Base-by-base conservation (phyloP, 2,329 filamentous ascomycete species). In the Colletotrichum australisinense region DNA sequence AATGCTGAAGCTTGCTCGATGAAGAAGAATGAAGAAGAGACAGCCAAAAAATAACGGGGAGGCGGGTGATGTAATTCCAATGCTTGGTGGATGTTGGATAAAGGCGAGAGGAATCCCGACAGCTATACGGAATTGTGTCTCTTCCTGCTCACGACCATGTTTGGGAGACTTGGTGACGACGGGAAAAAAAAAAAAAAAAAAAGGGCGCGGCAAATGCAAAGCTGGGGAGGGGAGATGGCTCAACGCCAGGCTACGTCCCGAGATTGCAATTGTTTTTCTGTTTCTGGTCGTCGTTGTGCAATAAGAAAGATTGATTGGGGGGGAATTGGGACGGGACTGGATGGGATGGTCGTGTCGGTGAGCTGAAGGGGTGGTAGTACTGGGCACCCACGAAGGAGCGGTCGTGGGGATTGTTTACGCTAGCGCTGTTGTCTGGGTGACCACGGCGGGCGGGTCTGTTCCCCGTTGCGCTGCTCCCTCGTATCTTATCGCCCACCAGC, bases 381-480 rank as follows among this genome's bases (percentile, higher is more conserved):
- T 67, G 56, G 64, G 32, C 53, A 55, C 32, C 32, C 32, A 32
- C 35, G 26, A 58, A 46, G 58, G 64, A 63, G 62, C 42, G 19
- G 55, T 49, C 67, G 68, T 71, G 63, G 63, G 57, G 68, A 71
- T 67, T 73, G 70, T 73, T 73, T 73, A 73, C 59, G 52, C 66
- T 65, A 60, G 70, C 66, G 49, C 26, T 24, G 70, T 73, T 53
- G 70, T 69, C 70, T 56, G 46, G 66, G 60, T n/a, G 70, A 73
- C 70, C 12, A 6, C 5, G n/a, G 58, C 63, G 6, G n/a, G 58
- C 63, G 66, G 66, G 49, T 56, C 58, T 46, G 22, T 3, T 53
- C 66, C 49, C 35, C 19, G 68, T 66, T 68, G 69, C 49, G 63
- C 56, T 57, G 52, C 22, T 72, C 19, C 16, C 16, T 12, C 42